phyloP scores from a whole-genome alignment of 495 filamentous ascomycete genomes.

The Rusavskia elegans region DNA sequence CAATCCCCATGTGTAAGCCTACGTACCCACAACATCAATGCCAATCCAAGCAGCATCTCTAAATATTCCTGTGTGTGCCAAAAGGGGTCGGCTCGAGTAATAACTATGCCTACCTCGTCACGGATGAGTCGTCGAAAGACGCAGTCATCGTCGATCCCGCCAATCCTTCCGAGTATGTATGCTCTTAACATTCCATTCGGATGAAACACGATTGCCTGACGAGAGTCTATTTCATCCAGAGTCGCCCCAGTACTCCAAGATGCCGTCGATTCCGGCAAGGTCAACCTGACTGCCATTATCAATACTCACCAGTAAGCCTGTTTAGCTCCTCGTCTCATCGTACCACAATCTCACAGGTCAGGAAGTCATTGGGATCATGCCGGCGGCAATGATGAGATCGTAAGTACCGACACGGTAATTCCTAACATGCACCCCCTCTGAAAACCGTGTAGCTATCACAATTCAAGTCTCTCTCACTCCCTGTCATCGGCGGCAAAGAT shows the following conservation, averaged over 20 bases:
- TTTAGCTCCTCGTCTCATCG: no score
- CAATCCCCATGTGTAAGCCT: conserved; percentile 90
- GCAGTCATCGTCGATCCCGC: conserved; percentile 96
- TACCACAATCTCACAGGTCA: not conserved
- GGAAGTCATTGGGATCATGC: conserved; percentile 85
- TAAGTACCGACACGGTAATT: conserved; percentile 24
- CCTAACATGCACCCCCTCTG: not conserved
- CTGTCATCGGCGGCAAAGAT: conserved; percentile 76
- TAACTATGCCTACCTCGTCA: conserved; percentile 94
- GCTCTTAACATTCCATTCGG: not conserved
- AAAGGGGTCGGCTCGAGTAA: conserved; percentile 81
- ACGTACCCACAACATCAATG: not conserved
- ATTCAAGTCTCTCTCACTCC: conserved; percentile 35
- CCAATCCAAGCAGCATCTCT: conserved; percentile 1
- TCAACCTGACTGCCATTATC: conserved; percentile 76
- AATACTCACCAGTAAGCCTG: conserved; percentile 85
- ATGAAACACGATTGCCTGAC: not conserved
- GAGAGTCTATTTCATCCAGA: conserved; percentile 25
- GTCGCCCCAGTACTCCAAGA: conserved; percentile 67
- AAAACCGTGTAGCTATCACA: conserved; percentile 43
- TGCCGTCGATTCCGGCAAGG: conserved; percentile 50
- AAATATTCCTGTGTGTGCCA: not conserved
- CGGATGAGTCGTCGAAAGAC: conserved; percentile 78
- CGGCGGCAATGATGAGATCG: conserved; percentile 69
- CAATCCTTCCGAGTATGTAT: conserved; percentile 70